These are phyloP conservation scores for Cladosporium halotolerans DNA, from an alignment of 2,329 filamentous ascomycete species.

Conservation along the genomic window DNA sequence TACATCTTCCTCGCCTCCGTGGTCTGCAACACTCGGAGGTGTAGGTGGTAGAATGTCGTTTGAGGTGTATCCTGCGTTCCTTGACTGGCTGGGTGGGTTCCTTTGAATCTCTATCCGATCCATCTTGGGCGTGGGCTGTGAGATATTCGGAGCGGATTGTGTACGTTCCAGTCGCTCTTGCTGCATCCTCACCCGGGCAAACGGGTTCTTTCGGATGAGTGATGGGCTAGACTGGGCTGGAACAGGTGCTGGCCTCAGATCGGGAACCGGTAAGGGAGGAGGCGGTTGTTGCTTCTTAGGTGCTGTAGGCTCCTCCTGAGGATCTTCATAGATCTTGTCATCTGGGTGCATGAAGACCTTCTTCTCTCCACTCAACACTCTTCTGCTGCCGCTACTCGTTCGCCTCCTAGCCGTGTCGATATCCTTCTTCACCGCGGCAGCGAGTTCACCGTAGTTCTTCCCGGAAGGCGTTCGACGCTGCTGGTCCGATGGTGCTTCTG, in stretches of 20 bases:
- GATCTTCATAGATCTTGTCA: slow-evolving; percentile 86
- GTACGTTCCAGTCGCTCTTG: slow-evolving; percentile 40
- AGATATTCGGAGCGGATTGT: slow-evolving; percentile 40
- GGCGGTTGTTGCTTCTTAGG: slow-evolving; percentile 13
- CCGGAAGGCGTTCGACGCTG: neutral
- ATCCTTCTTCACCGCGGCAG: slow-evolving; percentile 29
- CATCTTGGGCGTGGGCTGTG: slow-evolving; percentile 27
- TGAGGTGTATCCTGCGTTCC: slow-evolving; percentile 70
- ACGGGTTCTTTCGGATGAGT: slow-evolving; percentile 58
- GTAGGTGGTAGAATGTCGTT: slow-evolving; percentile 48
- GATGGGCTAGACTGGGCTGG: slow-evolving; percentile 27
- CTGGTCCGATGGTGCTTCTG: neutral
- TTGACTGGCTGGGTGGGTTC: slow-evolving; percentile 76
- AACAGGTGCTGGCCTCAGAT: slow-evolving; percentile 25
- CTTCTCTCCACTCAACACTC: slow-evolving; percentile 64
- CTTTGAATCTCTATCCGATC: slow-evolving; percentile 68
- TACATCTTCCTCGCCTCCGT: neutral
- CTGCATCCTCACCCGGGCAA: slow-evolving; percentile 55
- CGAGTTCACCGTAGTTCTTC: slow-evolving; percentile 32
- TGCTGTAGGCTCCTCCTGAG: slow-evolving; percentile 44
- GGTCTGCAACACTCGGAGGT: slow-evolving; percentile 24
- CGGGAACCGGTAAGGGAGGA: slow-evolving; percentile 16
- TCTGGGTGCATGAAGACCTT: slow-evolving; percentile 62
- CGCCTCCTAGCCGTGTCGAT: slow-evolving; percentile 36
- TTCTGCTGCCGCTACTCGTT: slow-evolving; percentile 59